Conservation (phyloP, 192 early-diverging fungal species). For the Backusella westeae region DNA sequence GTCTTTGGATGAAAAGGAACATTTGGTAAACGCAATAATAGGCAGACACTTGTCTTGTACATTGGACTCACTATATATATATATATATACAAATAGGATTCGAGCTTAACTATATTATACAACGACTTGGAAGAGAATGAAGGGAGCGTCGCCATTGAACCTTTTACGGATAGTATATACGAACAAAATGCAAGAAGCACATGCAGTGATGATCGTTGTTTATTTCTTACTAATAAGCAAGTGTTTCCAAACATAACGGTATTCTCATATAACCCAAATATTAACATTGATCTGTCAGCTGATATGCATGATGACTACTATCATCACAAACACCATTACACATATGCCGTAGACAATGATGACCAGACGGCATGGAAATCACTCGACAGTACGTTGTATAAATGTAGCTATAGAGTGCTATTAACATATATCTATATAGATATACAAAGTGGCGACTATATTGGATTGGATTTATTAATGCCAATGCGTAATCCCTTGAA, state of each 20-base stretch:
- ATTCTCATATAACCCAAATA: conserved; percentile 48
- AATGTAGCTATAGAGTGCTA: not conserved
- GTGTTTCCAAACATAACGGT: conserved; percentile 43
- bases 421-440: conserved; percentile 13
- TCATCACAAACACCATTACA: conserved; percentile 41
- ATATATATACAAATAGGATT: not conserved
- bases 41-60: not conserved
- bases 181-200: conserved; percentile 43
- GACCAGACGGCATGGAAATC: conserved; percentile 50
- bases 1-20: not conserved
- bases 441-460: conserved; percentile 48
- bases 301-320: conserved; percentile 45
- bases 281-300: conserved; percentile 47
- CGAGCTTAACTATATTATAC: not conserved
- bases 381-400: conserved; percentile 20
- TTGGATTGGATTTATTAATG: conserved; percentile 55
- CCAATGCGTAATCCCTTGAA: conserved; percentile 35
- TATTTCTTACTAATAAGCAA: conserved; percentile 52
- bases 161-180: conserved; percentile 24
- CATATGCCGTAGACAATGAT: conserved; percentile 48
- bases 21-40: conserved; percentile 7
- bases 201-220: conserved; percentile 52
- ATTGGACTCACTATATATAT: not conserved
- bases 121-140: not conserved
- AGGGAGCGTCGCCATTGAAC: not conserved